Evolutionary conservation across 805 yeast species (phyloP).

Genomic region (Yamadazyma phyllophila): DNA sequence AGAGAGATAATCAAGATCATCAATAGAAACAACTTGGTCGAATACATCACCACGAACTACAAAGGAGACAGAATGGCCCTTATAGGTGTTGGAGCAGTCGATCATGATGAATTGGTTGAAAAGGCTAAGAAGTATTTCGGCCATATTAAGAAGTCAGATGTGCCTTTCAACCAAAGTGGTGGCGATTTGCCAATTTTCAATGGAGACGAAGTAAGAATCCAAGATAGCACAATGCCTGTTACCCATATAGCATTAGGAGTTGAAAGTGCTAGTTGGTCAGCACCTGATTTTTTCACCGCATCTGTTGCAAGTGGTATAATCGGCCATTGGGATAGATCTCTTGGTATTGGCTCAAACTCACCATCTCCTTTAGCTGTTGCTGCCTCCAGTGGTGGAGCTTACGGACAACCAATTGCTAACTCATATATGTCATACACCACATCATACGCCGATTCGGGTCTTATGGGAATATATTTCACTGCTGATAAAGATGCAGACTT

Average conservation of each 20-base stretch:
- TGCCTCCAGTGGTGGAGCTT: conserved; percentile 55
- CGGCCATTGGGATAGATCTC: conserved; percentile 95
- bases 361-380: conserved; percentile 83
- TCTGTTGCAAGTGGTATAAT: conserved; percentile 94
- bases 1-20: conserved; percentile 82
- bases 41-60: conserved; percentile 82
- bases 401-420: conserved; percentile 72
- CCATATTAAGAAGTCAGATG: conserved; percentile 55
- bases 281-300: conserved; percentile 92
- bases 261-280: conserved; percentile 98
- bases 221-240: conserved; percentile 78
- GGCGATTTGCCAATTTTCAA: conserved; percentile 75
- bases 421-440: conserved; percentile 96
- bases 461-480: conserved; percentile 94
- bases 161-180: conserved; percentile 72
- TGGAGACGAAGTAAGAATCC: conserved; percentile 83
- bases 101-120: conserved; percentile 78
- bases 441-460: conserved; percentile 94
- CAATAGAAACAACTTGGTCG: conserved; percentile 68
- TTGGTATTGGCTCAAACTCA: conserved; percentile 78
- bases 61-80: conserved; percentile 96
- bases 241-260: conserved; percentile 92
- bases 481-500: conserved; percentile 72
- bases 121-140: conserved; percentile 78
- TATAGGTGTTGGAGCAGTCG: conserved; percentile 94